phyloP scores from a whole-genome alignment of 2,329 filamentous ascomycete genomes.

The Epichloe scottii region DNA sequence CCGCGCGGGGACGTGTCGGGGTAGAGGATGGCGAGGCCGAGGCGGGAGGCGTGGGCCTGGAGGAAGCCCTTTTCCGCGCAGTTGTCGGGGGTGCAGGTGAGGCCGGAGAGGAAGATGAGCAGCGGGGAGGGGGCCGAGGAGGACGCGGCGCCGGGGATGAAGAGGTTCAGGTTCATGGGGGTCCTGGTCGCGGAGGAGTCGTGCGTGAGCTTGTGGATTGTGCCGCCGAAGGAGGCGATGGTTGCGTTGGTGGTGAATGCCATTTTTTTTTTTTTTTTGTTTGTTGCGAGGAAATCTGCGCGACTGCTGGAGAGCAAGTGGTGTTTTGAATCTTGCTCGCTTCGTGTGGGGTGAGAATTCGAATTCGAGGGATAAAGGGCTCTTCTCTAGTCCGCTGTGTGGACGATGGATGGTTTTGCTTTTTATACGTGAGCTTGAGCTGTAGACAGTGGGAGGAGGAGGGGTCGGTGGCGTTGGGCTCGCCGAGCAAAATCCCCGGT shows the following conservation, averaged over 20 bases:
- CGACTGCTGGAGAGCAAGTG: neutral
- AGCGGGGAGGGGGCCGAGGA: conserved; percentile 52
- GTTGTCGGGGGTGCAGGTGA: conserved; percentile 91
- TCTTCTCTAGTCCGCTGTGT: too few species aligned
- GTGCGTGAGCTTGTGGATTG: conserved; percentile 89
- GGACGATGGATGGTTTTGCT: too few species aligned
- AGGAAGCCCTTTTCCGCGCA: conserved; percentile 79
- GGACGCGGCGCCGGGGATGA: conserved; percentile 63
- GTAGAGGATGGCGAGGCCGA: conserved; percentile 84
- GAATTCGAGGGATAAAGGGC: too few species aligned
- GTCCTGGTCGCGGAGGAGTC: conserved; percentile 65
- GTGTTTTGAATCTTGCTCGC: neutral
- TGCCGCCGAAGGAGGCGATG: conserved; percentile 85
- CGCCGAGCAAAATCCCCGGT: too few species aligned
- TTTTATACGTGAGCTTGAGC: too few species aligned
- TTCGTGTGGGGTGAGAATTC: too few species aligned
- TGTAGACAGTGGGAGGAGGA: too few species aligned
- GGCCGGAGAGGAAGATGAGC: conserved; percentile 82
- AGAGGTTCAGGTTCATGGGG: conserved; percentile 88
- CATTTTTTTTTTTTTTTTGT: conserved; percentile 40
- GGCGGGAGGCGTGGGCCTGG: conserved; percentile 65
- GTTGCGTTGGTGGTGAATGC: conserved; percentile 79
- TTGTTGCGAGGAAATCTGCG: neutral
- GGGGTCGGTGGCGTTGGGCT: too few species aligned
- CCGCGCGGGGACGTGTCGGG: conserved; percentile 91